Base-by-base conservation (phyloP, 768 basidiomycete species). In the Cantharellus anzutake region DNA sequence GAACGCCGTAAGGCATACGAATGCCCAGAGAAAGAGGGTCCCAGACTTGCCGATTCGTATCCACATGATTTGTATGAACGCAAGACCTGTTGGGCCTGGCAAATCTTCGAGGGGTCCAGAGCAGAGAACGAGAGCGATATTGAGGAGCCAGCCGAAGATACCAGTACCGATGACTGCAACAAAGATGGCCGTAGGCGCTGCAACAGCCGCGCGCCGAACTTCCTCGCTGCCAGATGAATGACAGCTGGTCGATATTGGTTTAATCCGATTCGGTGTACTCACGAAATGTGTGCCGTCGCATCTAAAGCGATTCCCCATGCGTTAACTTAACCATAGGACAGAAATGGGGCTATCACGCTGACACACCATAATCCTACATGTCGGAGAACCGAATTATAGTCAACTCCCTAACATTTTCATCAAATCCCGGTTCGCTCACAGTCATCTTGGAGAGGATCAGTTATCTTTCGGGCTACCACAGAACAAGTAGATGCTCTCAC, bases 1-100 rank as follows among this genome's bases (percentile, higher is more conserved):
- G 73, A 89, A 91, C 0, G 90, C 90, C 14, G 88, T 87, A 60
- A 86, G 68, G 73, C 88, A 90, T 39, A 88, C 84, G 62, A 83
- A 81, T 11, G 74, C 74, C 82, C 64, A 68, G 62, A 69, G 40
- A 42, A 53, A 37, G 16, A 91, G 76, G 3, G 85, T 78, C 41
- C 83, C 86, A 0, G 79, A 73, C 65, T 79, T 84, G 38, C 89
- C 88, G 73, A 86, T 83, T 41, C 88, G 79, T 53, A 82, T 60
- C 42, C 72, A 72, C 78, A 90, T 84, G 64, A 89, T 88, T 80
- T 84, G 63, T 35, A 88, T 77, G 70, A 90, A 81, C 2, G 86
- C 83, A 37, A 80, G 82, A 2, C 79, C 82, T 29, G 84, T 82
- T 5, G 77, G 65, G 0, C 85, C 85, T 1, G 84, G 84, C 20